Evolutionary conservation across 371 early-diverging fungal species (phyloP).

Genomic region (Lichtheimia hyalospora): DNA sequence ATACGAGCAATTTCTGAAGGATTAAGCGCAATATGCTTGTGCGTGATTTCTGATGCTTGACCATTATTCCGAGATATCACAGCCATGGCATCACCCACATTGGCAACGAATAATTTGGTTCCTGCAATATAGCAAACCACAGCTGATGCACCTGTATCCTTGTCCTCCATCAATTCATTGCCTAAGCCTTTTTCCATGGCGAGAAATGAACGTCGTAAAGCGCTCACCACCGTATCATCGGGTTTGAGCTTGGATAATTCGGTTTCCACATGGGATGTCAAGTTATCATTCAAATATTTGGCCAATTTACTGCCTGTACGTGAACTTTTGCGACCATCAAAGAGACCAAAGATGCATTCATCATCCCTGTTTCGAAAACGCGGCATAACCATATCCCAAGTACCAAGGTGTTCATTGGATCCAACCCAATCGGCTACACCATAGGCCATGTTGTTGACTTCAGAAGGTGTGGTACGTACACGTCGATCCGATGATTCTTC

Average conservation of each 20-base stretch:
- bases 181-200: conserved; percentile 77
- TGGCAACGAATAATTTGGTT: conserved; percentile 82
- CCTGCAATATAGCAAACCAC: conserved; percentile 78
- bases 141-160: conserved; percentile 65
- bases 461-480: conserved; percentile 82
- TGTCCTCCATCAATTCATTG: conserved; percentile 40
- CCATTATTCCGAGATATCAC: conserved; percentile 80
- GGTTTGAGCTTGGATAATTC: conserved; percentile 68
- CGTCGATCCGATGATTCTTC: conserved; percentile 82
- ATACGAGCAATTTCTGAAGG: conserved; percentile 77
- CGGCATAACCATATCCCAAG: conserved; percentile 83
- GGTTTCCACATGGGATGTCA: conserved; percentile 62
- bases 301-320: conserved; percentile 59
- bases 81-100: conserved; percentile 86
- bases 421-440: conserved; percentile 86
- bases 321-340: conserved; percentile 72
- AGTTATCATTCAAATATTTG: conserved; percentile 73
- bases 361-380: conserved; percentile 78
- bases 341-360: conserved; percentile 86
- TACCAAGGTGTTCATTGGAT: conserved; percentile 58
- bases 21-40: conserved; percentile 74
- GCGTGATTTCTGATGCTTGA: conserved; percentile 69
- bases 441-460: conserved; percentile 78
- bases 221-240: conserved; percentile 56
- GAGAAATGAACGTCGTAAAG: conserved; percentile 73